Conservation (phyloP, 306 rosid genomes). For the Cyamopsis tetragonoloba region DNA sequence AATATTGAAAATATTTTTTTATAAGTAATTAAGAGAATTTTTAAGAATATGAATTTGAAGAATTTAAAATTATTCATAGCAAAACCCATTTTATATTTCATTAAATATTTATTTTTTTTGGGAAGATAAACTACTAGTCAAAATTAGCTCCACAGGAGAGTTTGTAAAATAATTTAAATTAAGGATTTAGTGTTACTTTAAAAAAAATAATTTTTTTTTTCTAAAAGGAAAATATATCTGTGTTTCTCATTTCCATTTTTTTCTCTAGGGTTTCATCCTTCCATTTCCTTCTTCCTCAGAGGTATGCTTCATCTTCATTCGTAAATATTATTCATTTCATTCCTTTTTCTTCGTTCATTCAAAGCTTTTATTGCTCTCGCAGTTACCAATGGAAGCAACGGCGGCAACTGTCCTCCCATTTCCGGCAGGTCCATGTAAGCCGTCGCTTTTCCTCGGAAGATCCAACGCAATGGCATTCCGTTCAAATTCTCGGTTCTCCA, state of each 20-base stretch:
- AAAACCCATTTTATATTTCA: no score
- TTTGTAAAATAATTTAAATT: no score
- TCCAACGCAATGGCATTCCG: conserved; percentile 35
- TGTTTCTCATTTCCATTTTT: neutral
- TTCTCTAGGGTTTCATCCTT: neutral
- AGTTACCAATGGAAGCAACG: conserved; percentile 52
- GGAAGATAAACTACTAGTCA: no score
- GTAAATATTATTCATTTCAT: neutral
- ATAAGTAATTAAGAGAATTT: no score
- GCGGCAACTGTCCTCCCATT: conserved; percentile 40
- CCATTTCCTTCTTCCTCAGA: neutral
- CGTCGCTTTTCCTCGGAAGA: conserved; percentile 30
- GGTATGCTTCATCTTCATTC: conserved; percentile 1
- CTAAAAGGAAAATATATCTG: no score
- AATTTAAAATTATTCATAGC: no score
- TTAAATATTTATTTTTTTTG: no score
- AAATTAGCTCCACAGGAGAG: no score
- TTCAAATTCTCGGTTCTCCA: conserved; percentile 33
- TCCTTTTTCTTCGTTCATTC: neutral
- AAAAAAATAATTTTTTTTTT: no score
- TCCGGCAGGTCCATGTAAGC: conserved; percentile 18
- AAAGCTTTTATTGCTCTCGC: conserved; percentile 5
- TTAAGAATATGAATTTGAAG: no score
- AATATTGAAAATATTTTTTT: no score
- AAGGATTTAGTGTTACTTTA: no score